A percentile compares a stretch with the other conserved stretches of the same genome.
Evolutionary conservation across 331 rosid genomes (phyloP).

Genomic region (Rosa hybrid): DNA sequence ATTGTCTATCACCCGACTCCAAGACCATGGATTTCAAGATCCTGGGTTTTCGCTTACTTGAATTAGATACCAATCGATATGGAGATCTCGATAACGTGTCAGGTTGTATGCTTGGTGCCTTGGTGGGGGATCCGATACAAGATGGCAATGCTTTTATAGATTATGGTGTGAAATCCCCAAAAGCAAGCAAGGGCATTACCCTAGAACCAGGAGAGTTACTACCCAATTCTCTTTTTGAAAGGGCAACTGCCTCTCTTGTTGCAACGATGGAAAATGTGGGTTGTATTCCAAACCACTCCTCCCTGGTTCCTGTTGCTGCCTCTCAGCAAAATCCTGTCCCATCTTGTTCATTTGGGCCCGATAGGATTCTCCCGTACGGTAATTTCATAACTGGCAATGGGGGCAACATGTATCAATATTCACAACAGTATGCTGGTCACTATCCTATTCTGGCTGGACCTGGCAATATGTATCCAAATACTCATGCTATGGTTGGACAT

Average conservation of each 20-base stretch:
- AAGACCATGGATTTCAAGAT: background rate
- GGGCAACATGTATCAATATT: background rate
- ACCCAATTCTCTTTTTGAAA: background rate
- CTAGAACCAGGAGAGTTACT: background rate
- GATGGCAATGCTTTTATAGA: background rate
- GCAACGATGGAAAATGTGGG: background rate
- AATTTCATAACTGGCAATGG: background rate
- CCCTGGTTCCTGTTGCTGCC: too few species aligned
- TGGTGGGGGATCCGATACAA: background rate
- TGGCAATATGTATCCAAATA: background rate
- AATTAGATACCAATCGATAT: background rate
- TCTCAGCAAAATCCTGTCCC: too few species aligned
- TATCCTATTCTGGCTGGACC: background rate
- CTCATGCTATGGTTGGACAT: background rate
- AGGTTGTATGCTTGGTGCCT: background rate
- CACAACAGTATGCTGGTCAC: background rate
- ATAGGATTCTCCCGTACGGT: background rate
- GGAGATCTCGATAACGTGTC: background rate
- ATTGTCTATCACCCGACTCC: background rate
- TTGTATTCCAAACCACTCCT: too few species aligned
- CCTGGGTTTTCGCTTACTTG: background rate
- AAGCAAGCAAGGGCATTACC: background rate
- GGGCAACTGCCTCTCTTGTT: background rate
- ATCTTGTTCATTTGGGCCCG: too few species aligned
- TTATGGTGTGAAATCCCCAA: too few species aligned